phyloP scores from a whole-genome alignment of 768 basidiomycete genomes.

The Sistotremastrum niveocremeum region DNA sequence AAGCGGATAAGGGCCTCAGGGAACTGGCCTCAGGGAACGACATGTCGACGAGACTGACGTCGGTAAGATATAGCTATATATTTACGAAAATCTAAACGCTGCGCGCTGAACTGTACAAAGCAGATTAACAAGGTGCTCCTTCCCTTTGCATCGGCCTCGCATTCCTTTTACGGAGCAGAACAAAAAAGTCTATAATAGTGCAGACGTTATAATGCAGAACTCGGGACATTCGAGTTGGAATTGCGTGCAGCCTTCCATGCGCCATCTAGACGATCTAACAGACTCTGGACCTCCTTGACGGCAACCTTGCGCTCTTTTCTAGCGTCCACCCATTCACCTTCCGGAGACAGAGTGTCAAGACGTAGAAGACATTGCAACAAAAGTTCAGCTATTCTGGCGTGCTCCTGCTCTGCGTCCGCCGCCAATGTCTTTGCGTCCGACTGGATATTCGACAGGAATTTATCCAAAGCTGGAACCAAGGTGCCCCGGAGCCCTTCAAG shows the following conservation, averaged over 20 bases:
- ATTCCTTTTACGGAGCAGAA: no score
- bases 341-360: constrained; percentile 68
- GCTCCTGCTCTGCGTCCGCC: constrained; percentile 25
- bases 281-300: constrained; percentile 70
- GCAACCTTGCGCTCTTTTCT: constrained; percentile 73
- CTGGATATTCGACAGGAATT: constrained; percentile 29
- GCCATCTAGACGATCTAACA: constrained; percentile 68
- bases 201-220: no score
- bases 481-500: constrained; percentile 34
- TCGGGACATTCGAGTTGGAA: no score
- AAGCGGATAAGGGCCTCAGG: no score
- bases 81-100: no score
- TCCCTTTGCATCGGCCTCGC: no score
- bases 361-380: constrained; percentile 79
- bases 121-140: no score
- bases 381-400: constrained; percentile 59
- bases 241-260: constrained; percentile 33
- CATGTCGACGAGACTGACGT: no score
- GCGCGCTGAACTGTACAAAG: no score
- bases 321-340: constrained; percentile 65
- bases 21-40: no score
- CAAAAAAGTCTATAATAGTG: no score
- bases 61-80: no score
- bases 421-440: constrained; percentile 12
- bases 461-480: constrained; percentile 43